Evolutionary conservation across 192 early-diverging fungal species (phyloP), one percentile per base, ranked within the genome.

Genomic region (Coemansia furcata): DNA sequence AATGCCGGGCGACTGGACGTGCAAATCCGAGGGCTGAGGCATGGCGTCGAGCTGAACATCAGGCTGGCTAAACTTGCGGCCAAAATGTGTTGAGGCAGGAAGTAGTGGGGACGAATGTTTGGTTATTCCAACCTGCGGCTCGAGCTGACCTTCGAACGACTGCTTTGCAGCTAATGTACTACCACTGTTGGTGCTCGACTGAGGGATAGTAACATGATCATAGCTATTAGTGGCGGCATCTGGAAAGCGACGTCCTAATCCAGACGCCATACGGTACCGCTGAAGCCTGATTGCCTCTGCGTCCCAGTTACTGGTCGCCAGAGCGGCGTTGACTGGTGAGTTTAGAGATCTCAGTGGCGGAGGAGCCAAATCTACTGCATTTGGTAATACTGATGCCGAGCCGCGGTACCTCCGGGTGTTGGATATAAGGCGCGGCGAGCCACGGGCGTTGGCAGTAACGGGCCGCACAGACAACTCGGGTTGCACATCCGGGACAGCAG

Each of bases 61-160:
- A 21, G 72, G 78, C 3, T 80, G 78, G 47, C 73, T 75, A 21
- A 75, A 71, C 62, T 80, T 80, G 69, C 78, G 78, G 4, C 32
- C 52, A 63, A 63, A 72, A n/a, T 21, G 40, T 30, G 50, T n/a
- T 14, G 50, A 52, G 26, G 11, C 3, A 26, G 50, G 50, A 4
- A 12, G 50, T 52, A 11, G 26, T 32, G 50, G 50, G 12, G 50
- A 14, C 3, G 26, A 52, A n/a, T 52, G 23, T 14, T 52, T 52
- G 29, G 29, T 26, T 52, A 10, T 30, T 10, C 23, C 50, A 30
- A 30, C 26, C 26, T 52, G 50, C 23, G 11, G 14, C 50, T 52
- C 50, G 4, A 14, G 4, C 0, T 30, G 50, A 26, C 50, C 12
- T 26, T 52, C 50, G 9, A 14, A 9, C 5, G 50, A 12, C 50